Percentiles rank a stretch among this genome's conserved stretches.
These are phyloP conservation scores for Drechslera avenae DNA, from an alignment of 2,329 filamentous ascomycete species.

Conservation along the genomic window DNA sequence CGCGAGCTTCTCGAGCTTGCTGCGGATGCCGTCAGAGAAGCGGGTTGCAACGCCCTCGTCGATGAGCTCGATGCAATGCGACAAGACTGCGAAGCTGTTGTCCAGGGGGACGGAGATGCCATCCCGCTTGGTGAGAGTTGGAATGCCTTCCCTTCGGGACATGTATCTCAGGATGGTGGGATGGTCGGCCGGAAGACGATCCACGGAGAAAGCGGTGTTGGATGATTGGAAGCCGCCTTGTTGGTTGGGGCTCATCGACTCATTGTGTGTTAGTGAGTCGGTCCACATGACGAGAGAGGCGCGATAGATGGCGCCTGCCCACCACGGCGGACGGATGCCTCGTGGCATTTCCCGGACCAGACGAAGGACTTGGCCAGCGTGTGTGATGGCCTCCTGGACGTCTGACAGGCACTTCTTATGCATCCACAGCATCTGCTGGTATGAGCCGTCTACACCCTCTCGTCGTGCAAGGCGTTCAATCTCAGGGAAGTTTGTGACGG, in stretches of 20 bases:
- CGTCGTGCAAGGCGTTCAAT: slow-evolving; percentile 69
- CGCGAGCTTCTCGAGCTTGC: slow-evolving; percentile 57
- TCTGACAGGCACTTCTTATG: slow-evolving; percentile 68
- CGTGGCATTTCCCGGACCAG: slow-evolving; percentile 65
- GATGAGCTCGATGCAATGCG: slow-evolving; percentile 59
- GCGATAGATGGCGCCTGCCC: slow-evolving; percentile 73
- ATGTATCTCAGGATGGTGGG: slow-evolving; percentile 58
- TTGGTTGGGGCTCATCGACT: slow-evolving; percentile 47
- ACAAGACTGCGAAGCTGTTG: slow-evolving; percentile 55
- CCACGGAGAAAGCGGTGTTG: slow-evolving; percentile 55
- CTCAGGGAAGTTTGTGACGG: slow-evolving; percentile 69
- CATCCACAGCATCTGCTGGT: slow-evolving; percentile 60
- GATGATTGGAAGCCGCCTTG: slow-evolving; percentile 43
- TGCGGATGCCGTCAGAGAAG: slow-evolving; percentile 60
- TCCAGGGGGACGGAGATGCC: slow-evolving; percentile 56
- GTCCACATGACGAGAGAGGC: slow-evolving; percentile 52
- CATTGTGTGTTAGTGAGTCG: slow-evolving; percentile 62
- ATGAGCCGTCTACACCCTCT: slow-evolving; percentile 62
- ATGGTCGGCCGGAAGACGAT: slow-evolving; percentile 58
- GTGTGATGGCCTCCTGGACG: slow-evolving; percentile 67
- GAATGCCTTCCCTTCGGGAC: slow-evolving; percentile 59
- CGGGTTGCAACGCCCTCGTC: slow-evolving; percentile 59
- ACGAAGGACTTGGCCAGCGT: slow-evolving; percentile 70
- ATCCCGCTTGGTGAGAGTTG: slow-evolving; percentile 58
- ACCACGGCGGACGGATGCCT: slow-evolving; percentile 69